Evolutionary conservation across 495 filamentous ascomycete species (phyloP).

Genomic region (Filosporella fistucella): DNA sequence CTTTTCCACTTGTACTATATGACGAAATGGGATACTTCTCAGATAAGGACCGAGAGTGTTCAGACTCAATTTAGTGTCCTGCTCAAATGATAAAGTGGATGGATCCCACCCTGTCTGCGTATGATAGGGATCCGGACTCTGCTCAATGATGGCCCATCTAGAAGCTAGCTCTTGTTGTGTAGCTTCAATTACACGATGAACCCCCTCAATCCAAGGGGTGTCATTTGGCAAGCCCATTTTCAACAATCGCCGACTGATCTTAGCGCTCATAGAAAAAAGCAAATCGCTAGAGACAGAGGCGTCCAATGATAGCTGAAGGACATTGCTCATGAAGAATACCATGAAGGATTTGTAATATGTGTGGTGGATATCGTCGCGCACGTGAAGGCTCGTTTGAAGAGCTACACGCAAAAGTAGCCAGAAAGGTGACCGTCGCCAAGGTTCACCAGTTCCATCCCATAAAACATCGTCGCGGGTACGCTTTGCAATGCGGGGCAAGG

Average conservation of each 20-base stretch:
- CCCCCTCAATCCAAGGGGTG: conserved; percentile 17
- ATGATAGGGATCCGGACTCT: conserved; percentile 6
- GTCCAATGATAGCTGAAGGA: conserved; percentile 30
- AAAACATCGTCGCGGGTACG: conserved; percentile 57
- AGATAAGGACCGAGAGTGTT: conserved; percentile 6
- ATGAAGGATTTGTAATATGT: conserved; percentile 53
- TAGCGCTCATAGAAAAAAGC: conserved; percentile 42
- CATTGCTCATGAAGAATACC: conserved; percentile 38
- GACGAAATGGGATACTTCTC: not conserved
- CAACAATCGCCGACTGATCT: conserved; percentile 40
- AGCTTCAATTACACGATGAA: conserved; percentile 4
- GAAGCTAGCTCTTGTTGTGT: not conserved
- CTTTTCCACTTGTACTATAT: not conserved
- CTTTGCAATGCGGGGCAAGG: conserved; percentile 41
- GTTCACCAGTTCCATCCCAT: conserved; percentile 34
- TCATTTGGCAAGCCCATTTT: conserved; percentile 33
- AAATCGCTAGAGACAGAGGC: conserved; percentile 26
- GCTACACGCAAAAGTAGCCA: conserved; percentile 58
- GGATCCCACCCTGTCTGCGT: not conserved
- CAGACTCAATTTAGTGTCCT: conserved; percentile 9
- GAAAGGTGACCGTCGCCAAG: conserved; percentile 53
- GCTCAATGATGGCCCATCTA: conserved; percentile 7
- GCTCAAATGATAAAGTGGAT: not conserved
- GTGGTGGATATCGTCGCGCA: not conserved
- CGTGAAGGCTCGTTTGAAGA: conserved; percentile 34